Conservation (phyloP, 257 asterid species). For the Scutellaria minor region DNA sequence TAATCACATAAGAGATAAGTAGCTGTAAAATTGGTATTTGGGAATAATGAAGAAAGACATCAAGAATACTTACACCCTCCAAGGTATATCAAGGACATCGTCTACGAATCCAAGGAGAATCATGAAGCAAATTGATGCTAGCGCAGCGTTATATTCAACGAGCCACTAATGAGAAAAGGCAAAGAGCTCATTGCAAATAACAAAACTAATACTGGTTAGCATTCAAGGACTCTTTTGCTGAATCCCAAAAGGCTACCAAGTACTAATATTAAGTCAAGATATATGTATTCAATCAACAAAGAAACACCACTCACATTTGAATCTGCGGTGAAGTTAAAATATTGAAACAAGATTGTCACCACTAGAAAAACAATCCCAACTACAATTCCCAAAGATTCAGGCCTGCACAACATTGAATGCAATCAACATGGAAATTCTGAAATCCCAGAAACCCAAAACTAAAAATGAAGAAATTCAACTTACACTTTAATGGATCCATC, state of each 20-base stretch:
- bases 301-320: constrained; percentile 51
- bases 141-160: constrained; percentile 96
- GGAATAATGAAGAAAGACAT: constrained; percentile 16
- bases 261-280: not conserved
- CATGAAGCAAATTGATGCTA: constrained; percentile 96
- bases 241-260: not conserved
- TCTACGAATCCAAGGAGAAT: constrained; percentile 92
- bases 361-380: constrained; percentile 83
- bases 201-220: no score
- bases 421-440: no score
- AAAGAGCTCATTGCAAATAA: constrained; percentile 26
- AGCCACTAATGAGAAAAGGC: constrained; percentile 67
- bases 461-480: constrained; percentile 27
- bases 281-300: not conserved
- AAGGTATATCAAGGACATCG: constrained; percentile 97
- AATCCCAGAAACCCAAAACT: no score
- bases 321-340: constrained; percentile 74
- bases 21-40: not conserved
- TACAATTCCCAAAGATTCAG: constrained; percentile 93
- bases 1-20: constrained; percentile 44
- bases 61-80: constrained; percentile 88
- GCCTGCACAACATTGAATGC: constrained; percentile 55
- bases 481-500: constrained; percentile 82
- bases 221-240: not conserved
- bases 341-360: constrained; percentile 77